A percentile compares a stretch with the other conserved stretches of the same genome.
Evolutionary conservation across 164 flowering plant species (phyloP).

Genomic region (Platanus orientalis): DNA sequence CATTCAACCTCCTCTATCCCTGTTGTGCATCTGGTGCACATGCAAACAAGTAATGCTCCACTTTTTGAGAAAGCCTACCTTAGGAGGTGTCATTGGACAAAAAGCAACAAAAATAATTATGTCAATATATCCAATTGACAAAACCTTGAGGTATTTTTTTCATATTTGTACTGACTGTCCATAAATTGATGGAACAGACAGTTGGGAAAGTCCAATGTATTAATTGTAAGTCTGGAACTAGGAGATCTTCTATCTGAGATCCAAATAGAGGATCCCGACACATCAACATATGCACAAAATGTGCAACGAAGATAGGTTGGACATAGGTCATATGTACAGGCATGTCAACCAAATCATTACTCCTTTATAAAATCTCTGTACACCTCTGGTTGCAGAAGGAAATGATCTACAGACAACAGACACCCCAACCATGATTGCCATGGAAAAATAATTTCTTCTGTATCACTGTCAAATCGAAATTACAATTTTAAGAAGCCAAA

Average conservation of each 20-base stretch:
- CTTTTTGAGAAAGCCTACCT: not conserved
- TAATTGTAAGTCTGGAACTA: not conserved
- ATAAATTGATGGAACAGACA: not conserved
- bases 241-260: too few species aligned
- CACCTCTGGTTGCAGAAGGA: not conserved
- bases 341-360: not conserved
- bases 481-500: slow-evolving; percentile 24
- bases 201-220: not conserved
- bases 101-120: too few species aligned
- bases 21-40: not conserved
- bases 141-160: too few species aligned
- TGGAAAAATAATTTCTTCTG: not conserved
- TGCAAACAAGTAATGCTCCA: not conserved
- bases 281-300: slow-evolving; percentile 1
- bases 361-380: not conserved
- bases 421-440: slow-evolving; percentile 3
- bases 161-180: not conserved
- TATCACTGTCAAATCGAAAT: not conserved
- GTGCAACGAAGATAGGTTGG: not conserved
- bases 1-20: not conserved
- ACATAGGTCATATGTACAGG: not conserved
- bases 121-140: not conserved
- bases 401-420: slow-evolving; percentile 2
- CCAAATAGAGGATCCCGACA: not conserved
- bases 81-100: not conserved